Base-by-base conservation (phyloP, 1,284 basidiomycete species). In the Ustilago bromivora region DNA sequence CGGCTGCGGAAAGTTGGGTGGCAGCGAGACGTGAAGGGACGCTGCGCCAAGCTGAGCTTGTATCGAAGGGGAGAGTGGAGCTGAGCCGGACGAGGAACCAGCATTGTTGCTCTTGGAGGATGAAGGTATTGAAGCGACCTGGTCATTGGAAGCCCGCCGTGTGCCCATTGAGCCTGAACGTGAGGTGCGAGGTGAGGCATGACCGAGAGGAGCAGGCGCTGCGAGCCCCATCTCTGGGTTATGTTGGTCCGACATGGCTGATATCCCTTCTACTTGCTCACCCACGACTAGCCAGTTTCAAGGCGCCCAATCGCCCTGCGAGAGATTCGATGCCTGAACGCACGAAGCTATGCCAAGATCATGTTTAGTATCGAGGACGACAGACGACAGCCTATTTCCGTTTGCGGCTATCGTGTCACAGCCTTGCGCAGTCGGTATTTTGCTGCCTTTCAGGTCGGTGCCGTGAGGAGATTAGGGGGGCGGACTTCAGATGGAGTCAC, bases 1-100 rank as follows among this genome's bases (percentile, higher is more conserved):
- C 1, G 80, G 80, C 31, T 71, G 65, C 9, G 80, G 80, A 51
- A 78, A 76, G 57, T 78, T 78, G 55, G 80, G 80, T n/a, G 80
- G 80, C 2, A 82, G 68, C 28, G 66, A 73, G 41, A 82, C 79
- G 38, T 82, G 80, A 5, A 82, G 64, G 8, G 74, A 76, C 13
- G 74, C 61, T 13, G 67, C 28, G 5, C 57, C 63, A n/a, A 66
- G 63, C 46, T 61, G 69, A 13, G 69, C 36, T 15, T 57, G 60
- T 54, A 66, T 41, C 9, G 62, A 61, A 10, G 71, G 51, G 28
- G 71, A 61, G 11, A 64, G 58, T 0, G 61, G 28, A 5, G 65
- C 61, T 15, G 55, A 35, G 1, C 57, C 58, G n/a, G 46, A 43
- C 4, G 59, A 15, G 13, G 32, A 32, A 31, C 10, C 43, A 19